These are phyloP conservation scores for Tirmania nivea DNA, from an alignment of 495 filamentous ascomycete species.

Conservation along the genomic window DNA sequence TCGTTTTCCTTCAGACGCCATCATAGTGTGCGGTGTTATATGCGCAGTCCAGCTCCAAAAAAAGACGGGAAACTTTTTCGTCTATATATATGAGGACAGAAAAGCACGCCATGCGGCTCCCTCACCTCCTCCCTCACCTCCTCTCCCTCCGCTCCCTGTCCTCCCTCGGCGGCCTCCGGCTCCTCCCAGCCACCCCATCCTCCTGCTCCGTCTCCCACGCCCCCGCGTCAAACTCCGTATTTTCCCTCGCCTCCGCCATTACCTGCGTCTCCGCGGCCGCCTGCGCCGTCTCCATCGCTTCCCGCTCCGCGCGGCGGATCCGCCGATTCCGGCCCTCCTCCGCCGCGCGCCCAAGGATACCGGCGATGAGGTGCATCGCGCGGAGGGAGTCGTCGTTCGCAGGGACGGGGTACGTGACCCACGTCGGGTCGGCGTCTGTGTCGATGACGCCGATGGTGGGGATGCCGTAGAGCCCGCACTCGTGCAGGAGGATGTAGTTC, in stretches of 20 bases:
- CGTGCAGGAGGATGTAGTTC: slow-evolving; percentile 73
- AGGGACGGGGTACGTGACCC: slow-evolving; percentile 92
- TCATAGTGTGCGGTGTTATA: no score
- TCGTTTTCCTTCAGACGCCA: no score
- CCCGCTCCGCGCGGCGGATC: slow-evolving; percentile 34
- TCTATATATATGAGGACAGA: no score
- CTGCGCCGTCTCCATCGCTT: slow-evolving; percentile 32
- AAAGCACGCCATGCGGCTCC: no score
- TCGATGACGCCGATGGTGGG: slow-evolving; percentile 91
- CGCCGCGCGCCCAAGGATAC: slow-evolving; percentile 65
- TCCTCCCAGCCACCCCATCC: no score
- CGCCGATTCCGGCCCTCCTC: slow-evolving; percentile 50
- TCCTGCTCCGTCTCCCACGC: no score
- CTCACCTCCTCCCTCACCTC: no score
- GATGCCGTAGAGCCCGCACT: slow-evolving; percentile 69
- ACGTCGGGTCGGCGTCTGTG: slow-evolving; percentile 77
- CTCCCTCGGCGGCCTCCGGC: no score
- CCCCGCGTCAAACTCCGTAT: no score
- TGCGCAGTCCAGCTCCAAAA: no score
- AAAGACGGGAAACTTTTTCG: no score
- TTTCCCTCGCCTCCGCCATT: slow-evolving; percentile 2
- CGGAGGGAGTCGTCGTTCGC: slow-evolving; percentile 86
- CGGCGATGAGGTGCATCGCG: slow-evolving; percentile 57
- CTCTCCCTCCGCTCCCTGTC: no score
- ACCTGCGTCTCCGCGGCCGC: slow-evolving; percentile 22